Evolutionary conservation across 257 asterid genomes (phyloP).

Genomic region (Penstemon davidsonii): DNA sequence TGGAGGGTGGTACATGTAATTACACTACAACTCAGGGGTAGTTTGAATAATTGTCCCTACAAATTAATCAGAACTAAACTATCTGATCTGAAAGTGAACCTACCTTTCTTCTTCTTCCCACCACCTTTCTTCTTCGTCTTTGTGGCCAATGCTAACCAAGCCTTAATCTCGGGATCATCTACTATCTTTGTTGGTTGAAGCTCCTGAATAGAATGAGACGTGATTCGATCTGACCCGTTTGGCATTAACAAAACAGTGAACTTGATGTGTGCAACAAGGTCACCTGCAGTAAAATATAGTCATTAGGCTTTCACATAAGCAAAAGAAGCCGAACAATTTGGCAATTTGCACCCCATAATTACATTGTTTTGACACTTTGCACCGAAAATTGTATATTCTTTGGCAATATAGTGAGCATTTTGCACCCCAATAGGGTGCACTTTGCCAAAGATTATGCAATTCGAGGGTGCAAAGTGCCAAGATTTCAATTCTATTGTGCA

Average conservation of each 20-base stretch:
- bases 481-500: too few relatives aligned
- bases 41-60: too few relatives aligned
- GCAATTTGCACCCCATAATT: background rate
- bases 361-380: too few relatives aligned
- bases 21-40: too few relatives aligned
- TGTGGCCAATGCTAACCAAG: constrained; percentile 64
- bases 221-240: constrained; percentile 85
- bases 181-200: constrained; percentile 61
- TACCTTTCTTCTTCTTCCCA: constrained; percentile 96
- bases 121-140: constrained; percentile 95
- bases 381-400: too few relatives aligned
- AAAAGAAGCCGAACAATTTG: background rate
- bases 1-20: too few relatives aligned
- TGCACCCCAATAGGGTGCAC: too few relatives aligned
- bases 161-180: constrained; percentile 86
- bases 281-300: constrained; percentile 54
- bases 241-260: constrained; percentile 93
- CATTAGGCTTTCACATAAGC: background rate
- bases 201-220: constrained; percentile 86
- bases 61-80: too few relatives aligned
- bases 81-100: background rate
- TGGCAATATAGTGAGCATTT: too few relatives aligned
- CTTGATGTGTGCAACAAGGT: constrained; percentile 85
- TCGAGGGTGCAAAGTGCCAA: too few relatives aligned
- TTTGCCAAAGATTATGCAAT: too few relatives aligned